Base-by-base conservation (phyloP, 2,329 filamentous ascomycete species). In the Davidsoniella australis region DNA sequence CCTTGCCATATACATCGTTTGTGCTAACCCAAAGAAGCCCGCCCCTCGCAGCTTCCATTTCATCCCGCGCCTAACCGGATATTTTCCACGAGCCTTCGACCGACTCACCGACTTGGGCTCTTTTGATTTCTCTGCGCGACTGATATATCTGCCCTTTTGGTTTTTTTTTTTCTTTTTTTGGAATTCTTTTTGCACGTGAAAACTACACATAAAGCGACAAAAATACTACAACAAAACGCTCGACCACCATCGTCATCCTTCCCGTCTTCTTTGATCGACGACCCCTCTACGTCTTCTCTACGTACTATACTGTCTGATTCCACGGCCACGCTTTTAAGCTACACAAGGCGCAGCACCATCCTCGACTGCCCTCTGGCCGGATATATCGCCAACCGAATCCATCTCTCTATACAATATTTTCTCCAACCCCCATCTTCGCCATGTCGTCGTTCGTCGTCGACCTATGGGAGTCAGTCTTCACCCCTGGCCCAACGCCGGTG, bases 401-500 rank as follows among this genome's bases (percentile, higher is more conserved):
- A 5, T 4, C 38, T 18, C 20, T 10, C 17, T 41, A 5, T 18
- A 38, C 20, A 18, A 6, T 9, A 16, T 10, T 17, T 48, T 20
- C 10, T 12, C 26, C 5, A 23, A 23, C 20, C 47, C n/a, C 12
- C 20, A 37, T n/a, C 24, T n/a, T 37, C 44, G 56, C 51, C 57
- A 80, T 80, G 76, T 67, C 76, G 12, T 62, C 68, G 58, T 80
- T 81, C 64, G 59, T 93, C 54, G 71, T 78, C 60, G 77, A 88
- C 57, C 81, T 95, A 53, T 94, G 86, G 83, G 76, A 83, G 61
- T 93, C 85, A 60, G 80, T 96, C 70, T 95, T 96, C 73, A 91
- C 82, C 4, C 85, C 89, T 1, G 91, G 91, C 51, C 78, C 89
- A 43, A 95, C 88, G 1, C 85, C 85, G 12, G 84, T 85, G 44